Evolutionary conservation across 2,329 filamentous ascomycete genomes (phyloP), one percentile per base, ranked within the genome.

Genomic region (Colletotrichum sp.): DNA sequence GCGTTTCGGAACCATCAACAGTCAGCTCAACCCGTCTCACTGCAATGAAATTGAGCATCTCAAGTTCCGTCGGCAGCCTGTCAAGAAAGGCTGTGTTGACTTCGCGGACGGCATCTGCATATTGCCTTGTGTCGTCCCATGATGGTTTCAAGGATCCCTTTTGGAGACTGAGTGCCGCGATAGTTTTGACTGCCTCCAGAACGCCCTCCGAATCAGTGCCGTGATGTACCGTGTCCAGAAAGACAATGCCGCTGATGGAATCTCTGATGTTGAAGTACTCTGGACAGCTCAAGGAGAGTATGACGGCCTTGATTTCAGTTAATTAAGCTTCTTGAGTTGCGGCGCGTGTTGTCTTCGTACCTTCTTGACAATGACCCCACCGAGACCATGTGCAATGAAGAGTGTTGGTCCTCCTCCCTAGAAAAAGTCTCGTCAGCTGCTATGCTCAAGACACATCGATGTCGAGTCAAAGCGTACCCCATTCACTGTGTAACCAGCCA

Each of bases 361-460:
- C 77, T 80, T 81, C 36, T 81, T 81, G 7, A 80, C 77, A 12
- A 81, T 78, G 30, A 66, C 70, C 6, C 80, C 80, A 10, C 80
- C 80, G 24, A 81, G 78, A 1, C 80, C 80, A 64, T 81, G 80
- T 4, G 79, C 79, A 39, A 81, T 57, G 71, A 81, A 80, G 65
- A 80, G 72, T 4, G 80, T 65, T 3, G 79, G 78, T 6, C 75
- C 69, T 18, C 73, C 62, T 12, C 62, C 77, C 79, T 80, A 9
- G 6, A 24, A 44, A n/a, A 2, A 8, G 28, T 75, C 13, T 32
- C 4, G 1, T 39, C 26, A n/a, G 18, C 24, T 12, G 5, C 9
- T 1, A n/a, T n/a, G 1, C 39, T 10, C 10, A 13, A 16, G 3
- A 2, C 21, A 8, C n/a, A 28, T 32, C 6, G 28, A 18, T 1